Conservation (phyloP, 345 rosid species). For the Melaleuca quinquenervia region DNA sequence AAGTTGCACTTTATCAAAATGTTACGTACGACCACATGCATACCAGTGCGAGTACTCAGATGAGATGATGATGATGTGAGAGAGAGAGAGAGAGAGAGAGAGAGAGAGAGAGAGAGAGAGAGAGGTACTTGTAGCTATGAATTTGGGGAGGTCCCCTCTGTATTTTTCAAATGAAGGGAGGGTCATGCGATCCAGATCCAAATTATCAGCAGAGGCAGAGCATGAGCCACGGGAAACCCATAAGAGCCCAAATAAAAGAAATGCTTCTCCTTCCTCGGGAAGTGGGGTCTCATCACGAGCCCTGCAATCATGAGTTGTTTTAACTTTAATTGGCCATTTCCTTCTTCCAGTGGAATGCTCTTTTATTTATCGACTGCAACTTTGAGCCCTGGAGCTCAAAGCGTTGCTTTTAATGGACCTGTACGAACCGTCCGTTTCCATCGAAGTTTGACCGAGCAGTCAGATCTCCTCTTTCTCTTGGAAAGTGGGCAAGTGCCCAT, state of each 20-base stretch:
- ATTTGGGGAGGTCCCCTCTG: background rate
- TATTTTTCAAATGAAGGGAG: background rate
- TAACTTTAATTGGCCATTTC: background rate
- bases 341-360: background rate
- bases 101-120: background rate
- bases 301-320: background rate
- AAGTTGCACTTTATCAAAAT: background rate
- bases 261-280: background rate
- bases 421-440: background rate
- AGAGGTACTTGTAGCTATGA: background rate
- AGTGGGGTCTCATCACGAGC: background rate
- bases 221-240: background rate
- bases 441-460: background rate
- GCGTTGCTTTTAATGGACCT: background rate
- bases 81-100: background rate
- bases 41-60: background rate
- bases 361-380: background rate
- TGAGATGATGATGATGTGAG: background rate
- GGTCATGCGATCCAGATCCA: slow-evolving; percentile 2
- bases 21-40: background rate
- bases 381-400: background rate
- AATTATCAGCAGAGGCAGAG: background rate
- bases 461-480: background rate
- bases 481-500: background rate
- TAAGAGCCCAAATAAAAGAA: background rate